Evolutionary conservation across 768 basidiomycete species (phyloP), one percentile per base, ranked within the genome.

Genomic region (Lactifluus echinatus): DNA sequence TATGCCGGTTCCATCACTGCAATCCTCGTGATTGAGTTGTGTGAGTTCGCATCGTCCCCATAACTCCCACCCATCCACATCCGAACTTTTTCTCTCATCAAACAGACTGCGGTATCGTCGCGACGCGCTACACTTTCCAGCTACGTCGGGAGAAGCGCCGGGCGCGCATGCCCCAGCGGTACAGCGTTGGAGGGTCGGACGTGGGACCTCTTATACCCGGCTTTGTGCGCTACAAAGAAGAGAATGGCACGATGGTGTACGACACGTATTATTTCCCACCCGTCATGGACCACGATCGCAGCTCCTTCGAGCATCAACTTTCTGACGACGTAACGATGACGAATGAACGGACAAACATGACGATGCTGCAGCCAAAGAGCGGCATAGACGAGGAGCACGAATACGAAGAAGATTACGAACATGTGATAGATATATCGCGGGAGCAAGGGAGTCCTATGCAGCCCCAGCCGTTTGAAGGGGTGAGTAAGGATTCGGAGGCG

Each of bases 11-110:
- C 81, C 34, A 75, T 78, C 0, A 63, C 68, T 3, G 40, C 72
- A 28, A 68, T 85, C 21, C 65, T 86, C 37, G 46, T 79, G 24
- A 65, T 79, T 40, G 83, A 85, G 64, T 56, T 83, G 19, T 85
- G 84, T 85, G 64, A 63, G 84, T 74, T 12, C 23, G 42, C 11
- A 7, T 5, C 26, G 4, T 21, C 8, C 11, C 40, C 21, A n/a
- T 33, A 5, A 4, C 2, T 26, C 21, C 43, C 11, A 21, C 36
- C 36, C 42, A 43, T 15, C 24, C 7, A n/a, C 5, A 1, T 8
- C 23, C 8, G 10, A 10, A 33, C 1, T 39, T 33, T 21, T 15
- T n/a, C 23, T 8, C 23, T 31, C 11, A 28, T 21, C 19, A 34
- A 44, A 10, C 24, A 65, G 65, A 66, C 14, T 45, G 56, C 28